Percentiles rank a stretch among this genome's conserved stretches.
Conservation (phyloP, 371 early-diverging fungal genomes). For the Mortierella sp. region DNA sequence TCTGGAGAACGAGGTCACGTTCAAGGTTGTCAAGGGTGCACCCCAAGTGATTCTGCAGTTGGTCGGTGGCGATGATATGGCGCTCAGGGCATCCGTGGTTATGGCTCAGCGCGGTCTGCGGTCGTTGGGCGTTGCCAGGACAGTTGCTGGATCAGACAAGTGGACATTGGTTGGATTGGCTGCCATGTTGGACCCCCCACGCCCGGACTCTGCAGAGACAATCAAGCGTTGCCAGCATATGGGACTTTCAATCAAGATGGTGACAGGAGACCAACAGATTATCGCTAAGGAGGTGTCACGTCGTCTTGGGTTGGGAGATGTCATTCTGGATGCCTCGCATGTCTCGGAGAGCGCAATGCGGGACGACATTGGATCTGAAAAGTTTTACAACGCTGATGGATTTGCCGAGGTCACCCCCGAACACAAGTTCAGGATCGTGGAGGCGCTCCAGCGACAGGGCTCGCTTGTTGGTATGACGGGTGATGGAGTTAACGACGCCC, state of each 20-base stretch:
- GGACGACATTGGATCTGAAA: conserved; percentile 67
- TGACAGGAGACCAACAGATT: conserved; percentile 86
- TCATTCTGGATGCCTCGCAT: conserved; percentile 77
- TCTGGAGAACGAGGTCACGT: conserved; percentile 73
- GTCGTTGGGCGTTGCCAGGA: conserved; percentile 90
- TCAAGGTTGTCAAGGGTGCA: conserved; percentile 90
- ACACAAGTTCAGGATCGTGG: conserved; percentile 87
- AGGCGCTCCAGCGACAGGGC: conserved; percentile 79
- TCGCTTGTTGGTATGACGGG: conserved; percentile 90
- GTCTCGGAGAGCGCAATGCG: conserved; percentile 75
- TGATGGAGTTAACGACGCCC: conserved; percentile 92
- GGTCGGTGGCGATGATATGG: conserved; percentile 83
- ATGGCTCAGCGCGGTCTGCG: conserved; percentile 87
- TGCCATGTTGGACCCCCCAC: conserved; percentile 92
- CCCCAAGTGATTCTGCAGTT: conserved; percentile 88
- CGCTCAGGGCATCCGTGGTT: conserved; percentile 73
- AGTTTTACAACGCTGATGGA: conserved; percentile 78
- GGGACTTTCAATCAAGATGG: conserved; percentile 85
- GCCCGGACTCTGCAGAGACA: conserved; percentile 79
- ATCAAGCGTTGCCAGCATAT: conserved; percentile 73
- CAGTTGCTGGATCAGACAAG: conserved; percentile 75
- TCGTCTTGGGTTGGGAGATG: conserved; percentile 76
- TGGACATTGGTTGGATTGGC: conserved; percentile 77
- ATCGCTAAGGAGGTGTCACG: conserved; percentile 88
- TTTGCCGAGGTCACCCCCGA: conserved; percentile 87